Base-by-base conservation (phyloP, 2,329 filamentous ascomycete species). In the Orbilia brochopaga region DNA sequence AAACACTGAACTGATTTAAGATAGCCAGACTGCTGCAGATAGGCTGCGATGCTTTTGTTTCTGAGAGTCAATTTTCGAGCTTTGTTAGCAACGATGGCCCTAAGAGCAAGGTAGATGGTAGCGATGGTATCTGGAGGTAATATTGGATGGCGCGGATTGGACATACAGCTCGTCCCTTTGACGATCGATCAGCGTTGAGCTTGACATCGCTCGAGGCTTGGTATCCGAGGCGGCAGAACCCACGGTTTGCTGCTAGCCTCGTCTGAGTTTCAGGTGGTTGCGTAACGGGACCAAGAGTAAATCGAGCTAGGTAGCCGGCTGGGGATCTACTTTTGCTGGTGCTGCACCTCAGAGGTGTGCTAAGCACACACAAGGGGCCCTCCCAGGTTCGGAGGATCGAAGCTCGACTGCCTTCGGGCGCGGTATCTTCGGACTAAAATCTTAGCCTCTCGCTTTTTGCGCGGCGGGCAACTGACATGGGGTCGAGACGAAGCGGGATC, bases 31-130 rank as follows among this genome's bases (percentile, higher is more conserved):
- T 85, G 78, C 88, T 89, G 78, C 86, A 96, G 84, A 79, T 97
- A 97, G 76, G 92, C 91, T 78, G 96, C 89, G 76, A 97, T 91
- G 74, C 92, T 90, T 83, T 96, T 96, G 84, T 97, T 91, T 78
- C 91, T 95, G 17, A 8, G 35, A 11, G 1, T 37, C 46, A 24
- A 24, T n/a, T 40, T 13, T n/a, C n/a, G n/a, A n/a, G n/a, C n/a
- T 24, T n/a, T 1, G 10, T 17, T 37, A 19, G 24, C 50, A 21
- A 21, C 11, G 27, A 17, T 13, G 17, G 2, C 24, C 23, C 5
- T 27, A 24, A 21, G 17, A 21, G n/a, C 40, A 30, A 32, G 27
- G 15, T n/a, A 27, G 37, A 35, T 3, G 24, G 24, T 8, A 23
- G 21, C 11, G 46, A 21, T 21, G 15, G 24, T 21, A 40, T 59